These are phyloP conservation scores for Vicia sativa DNA, from an alignment of 306 rosid genomes.

Conservation along the genomic window DNA sequence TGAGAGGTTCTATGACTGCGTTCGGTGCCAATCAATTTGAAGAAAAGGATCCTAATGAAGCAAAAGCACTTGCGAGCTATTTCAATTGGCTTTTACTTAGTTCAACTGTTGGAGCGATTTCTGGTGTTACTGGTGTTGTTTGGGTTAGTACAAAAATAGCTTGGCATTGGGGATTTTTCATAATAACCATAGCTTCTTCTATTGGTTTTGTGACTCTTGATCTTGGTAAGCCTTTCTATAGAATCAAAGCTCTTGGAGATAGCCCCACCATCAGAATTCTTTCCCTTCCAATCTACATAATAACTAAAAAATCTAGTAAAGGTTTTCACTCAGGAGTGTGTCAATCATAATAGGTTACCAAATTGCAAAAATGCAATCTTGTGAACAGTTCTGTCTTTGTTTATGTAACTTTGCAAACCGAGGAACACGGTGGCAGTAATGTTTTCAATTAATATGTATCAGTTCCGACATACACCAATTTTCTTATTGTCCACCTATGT, in stretches of 20 bases:
- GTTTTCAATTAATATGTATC: conserved; percentile 22
- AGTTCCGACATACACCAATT: conserved; percentile 4
- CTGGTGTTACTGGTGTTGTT: too few species aligned
- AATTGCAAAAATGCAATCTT: conserved; percentile 10
- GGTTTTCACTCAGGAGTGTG: conserved; percentile 1
- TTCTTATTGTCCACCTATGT: conserved; percentile 17
- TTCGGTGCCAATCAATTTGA: conserved; percentile 84
- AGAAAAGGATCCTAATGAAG: conserved; percentile 57
- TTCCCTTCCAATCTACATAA: conserved; percentile 14
- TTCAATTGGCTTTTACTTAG: conserved; percentile 73
- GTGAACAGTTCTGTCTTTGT: background rate
- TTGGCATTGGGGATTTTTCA: too few species aligned
- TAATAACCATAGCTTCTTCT: too few species aligned
- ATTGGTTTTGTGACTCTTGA: too few species aligned
- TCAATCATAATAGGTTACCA: background rate
- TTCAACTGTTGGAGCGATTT: conserved; percentile 59
- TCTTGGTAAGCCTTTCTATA: too few species aligned
- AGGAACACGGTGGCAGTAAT: conserved; percentile 17
- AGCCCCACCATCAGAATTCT: conserved; percentile 51
- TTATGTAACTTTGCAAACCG: conserved; percentile 24
- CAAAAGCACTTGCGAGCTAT: conserved; percentile 65
- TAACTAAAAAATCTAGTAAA: background rate
- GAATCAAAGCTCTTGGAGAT: conserved; percentile 54
- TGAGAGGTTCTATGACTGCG: conserved; percentile 72
- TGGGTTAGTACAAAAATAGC: too few species aligned